Evolutionary conservation across 176 grass and related monocot genomes (phyloP), one percentile per base, ranked within the genome.

Genomic region (Carex littledalei): DNA sequence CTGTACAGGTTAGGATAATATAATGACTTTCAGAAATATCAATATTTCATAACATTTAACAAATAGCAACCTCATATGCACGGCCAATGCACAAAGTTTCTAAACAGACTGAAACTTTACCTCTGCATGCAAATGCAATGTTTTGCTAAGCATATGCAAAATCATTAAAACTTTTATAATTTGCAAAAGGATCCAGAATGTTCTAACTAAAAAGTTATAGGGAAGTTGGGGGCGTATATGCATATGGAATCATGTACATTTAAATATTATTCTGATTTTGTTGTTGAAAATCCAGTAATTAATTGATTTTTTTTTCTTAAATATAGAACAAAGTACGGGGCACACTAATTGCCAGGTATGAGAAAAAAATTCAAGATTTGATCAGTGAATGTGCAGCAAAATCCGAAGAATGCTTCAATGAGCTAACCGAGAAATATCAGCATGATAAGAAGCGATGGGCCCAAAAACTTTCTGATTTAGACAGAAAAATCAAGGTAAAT

Each of bases 401-500:
- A n/a, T n/a, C n/a, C 26, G 26, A 26, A 26, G 26, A 26, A 26
- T 26, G 26, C 26, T 26, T 94, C 55, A 91, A 86, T 91, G 78
- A 86, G 47, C 58, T 92, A 81, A 91, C 89, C 24, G 84, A 91
- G 57, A 92, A 74, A 17, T 96, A 96, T 24, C 81, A 92, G 83
- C 83, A 91, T 82, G 93, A 95, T 85, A 95, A 92, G 87, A 92
- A 91, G 73, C 22, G 89, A 5, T 99, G 93, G 93, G 73, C 66
- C 68, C 76, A 88, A 77, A 88, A 88, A 54, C 88, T 99, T 73
- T 88, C 83, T 70, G 91, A 94, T 69, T 77, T 99, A 81, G 93
- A 99, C 85, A 89, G 15, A 15, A 99, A 94, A 87, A 92, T 95
- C 9, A 94, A 95, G 93, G 96, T 99, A 94, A 87, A 69, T 52